Percentiles rank a stretch among this genome's conserved stretches.
phyloP scores from a whole-genome alignment of 2,329 filamentous ascomycete species.

The Talaromyces rugulosus region DNA sequence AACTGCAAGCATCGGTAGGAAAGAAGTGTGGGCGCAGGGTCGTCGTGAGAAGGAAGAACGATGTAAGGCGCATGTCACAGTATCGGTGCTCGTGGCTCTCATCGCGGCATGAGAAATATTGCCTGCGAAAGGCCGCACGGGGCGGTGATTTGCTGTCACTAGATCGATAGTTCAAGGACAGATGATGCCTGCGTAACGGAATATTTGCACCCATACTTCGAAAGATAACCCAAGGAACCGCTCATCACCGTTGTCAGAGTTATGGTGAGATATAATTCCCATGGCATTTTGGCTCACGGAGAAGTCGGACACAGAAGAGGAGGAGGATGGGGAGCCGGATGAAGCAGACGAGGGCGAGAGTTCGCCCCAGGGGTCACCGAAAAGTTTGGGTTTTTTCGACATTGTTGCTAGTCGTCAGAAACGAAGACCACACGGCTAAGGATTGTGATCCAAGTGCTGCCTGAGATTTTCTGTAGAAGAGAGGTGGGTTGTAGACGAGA shows the following conservation, averaged over 20 bases:
- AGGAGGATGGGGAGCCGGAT: background rate
- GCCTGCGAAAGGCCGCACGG: background rate
- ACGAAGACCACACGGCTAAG: background rate
- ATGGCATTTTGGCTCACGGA: background rate
- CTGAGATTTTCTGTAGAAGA: background rate
- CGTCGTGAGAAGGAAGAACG: background rate
- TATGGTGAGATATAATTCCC: background rate
- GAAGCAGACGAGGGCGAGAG: background rate
- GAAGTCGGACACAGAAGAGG: background rate
- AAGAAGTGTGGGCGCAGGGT: background rate
- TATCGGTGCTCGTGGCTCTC: background rate
- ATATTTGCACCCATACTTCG: constrained; percentile 17
- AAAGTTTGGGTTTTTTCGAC: background rate
- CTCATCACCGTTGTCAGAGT: background rate
- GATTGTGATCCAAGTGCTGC: background rate
- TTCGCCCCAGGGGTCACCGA: background rate
- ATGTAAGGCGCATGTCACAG: background rate
- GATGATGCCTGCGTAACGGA: constrained; percentile 19
- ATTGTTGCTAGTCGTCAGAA: background rate
- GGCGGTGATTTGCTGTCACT: background rate
- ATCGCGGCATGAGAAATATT: background rate
- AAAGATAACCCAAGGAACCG: background rate
- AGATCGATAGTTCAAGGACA: constrained; percentile 19
- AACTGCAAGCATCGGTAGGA: background rate
- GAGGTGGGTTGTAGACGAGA: background rate